Conservation (phyloP, 1,284 basidiomycete species). For the Puccinia hordei region DNA sequence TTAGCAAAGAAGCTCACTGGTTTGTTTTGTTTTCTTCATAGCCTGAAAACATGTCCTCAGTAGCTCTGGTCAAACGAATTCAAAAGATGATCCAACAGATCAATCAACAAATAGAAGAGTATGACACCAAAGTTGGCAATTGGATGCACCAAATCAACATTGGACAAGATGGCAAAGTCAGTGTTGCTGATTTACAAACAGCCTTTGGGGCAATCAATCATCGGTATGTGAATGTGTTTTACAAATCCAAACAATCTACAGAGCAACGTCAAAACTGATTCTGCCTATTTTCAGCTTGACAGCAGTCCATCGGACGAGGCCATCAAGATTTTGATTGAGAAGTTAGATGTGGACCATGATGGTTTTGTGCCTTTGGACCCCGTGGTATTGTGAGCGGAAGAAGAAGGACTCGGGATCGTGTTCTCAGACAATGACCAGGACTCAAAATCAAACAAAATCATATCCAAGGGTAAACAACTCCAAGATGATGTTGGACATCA, state of each 20-base stretch:
- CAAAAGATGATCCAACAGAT: constrained; percentile 94
- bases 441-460: constrained; percentile 55
- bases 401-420: constrained; percentile 59
- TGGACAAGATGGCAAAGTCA: constrained; percentile 87
- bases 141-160: constrained; percentile 92
- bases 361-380: constrained; percentile 71
- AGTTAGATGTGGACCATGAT: constrained; percentile 93
- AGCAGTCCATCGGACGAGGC: constrained; percentile 79
- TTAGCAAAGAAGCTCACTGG: not conserved
- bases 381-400: constrained; percentile 59
- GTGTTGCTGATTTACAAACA: constrained; percentile 82
- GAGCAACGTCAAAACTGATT: not conserved
- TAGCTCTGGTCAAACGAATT: constrained; percentile 87
- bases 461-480: constrained; percentile 53
- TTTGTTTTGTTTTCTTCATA: constrained; percentile 13
- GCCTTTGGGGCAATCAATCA: constrained; percentile 93
- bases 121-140: constrained; percentile 77
- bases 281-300: not conserved
- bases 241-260: not conserved
- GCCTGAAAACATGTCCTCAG: constrained; percentile 59
- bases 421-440: constrained; percentile 54
- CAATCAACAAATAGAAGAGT: constrained; percentile 86
- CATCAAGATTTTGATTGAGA: constrained; percentile 82
- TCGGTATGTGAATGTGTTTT: constrained; percentile 53
- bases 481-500: constrained; percentile 14